Base-by-base conservation (phyloP, 2,329 filamentous ascomycete genomes). In the Helminthosporium solani region DNA sequence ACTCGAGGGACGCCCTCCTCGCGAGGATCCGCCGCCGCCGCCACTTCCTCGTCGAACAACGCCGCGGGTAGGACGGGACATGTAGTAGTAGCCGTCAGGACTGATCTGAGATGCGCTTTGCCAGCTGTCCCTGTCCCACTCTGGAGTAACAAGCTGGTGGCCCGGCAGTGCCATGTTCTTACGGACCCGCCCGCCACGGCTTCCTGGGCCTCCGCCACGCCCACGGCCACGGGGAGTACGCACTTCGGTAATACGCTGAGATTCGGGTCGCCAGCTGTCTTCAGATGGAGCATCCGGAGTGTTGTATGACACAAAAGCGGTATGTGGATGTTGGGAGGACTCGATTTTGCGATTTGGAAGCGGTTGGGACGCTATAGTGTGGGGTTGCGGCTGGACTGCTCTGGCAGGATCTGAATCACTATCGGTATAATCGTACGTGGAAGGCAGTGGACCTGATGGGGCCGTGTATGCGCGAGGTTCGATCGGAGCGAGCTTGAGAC, bases 91-190 rank as follows among this genome's bases (percentile, higher is more conserved):
- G 6, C 68, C 67, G 27, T 70, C 68, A n/a, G 68, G 64, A 12
- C 64, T 64, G 33, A 54, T 46, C 15, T 70, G 71, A 20, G 66
- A 66, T 27, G 57, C 47, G n/a, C 55, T 60, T 27, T 64, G 56
- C 64, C 67, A 71, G 21, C 70, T 65, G 7, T 66, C 59, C 34
- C 61, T 63, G 40, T 75, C 72, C 72, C 71, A 74, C 37, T 74
- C 73, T 16, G 73, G 66, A 16, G 70, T 67, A 23, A 58, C 61
- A 7, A 67, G 55, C 28, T 48, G 33, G 43, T 63, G 56, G 14
- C 56, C 38, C 20, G 62, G 62, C 11, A 50, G 52, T 36, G 69
- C 61, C 50, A 68, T 46, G 35, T 65, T 70, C 53, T 73, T 73
- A 15, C 73, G 66, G 34, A 59, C 62, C 33, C 67, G 66, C 15